Percentiles rank a stretch among this genome's conserved stretches.
phyloP scores from a whole-genome alignment of 441 rosid genomes.

The Hura crepitans region DNA sequence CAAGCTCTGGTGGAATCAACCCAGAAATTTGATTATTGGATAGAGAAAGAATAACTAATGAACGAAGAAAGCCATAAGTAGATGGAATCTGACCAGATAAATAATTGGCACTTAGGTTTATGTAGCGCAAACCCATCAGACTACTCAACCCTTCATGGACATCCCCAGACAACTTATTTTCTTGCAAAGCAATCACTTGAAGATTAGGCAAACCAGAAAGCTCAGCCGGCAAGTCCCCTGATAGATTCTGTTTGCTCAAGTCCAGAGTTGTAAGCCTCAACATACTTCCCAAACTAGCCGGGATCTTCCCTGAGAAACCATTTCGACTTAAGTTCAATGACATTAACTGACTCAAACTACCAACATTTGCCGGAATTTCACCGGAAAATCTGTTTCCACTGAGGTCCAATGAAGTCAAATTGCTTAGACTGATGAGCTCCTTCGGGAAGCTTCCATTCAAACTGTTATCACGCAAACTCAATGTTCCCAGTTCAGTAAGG shows the following conservation, averaged over 20 bases:
- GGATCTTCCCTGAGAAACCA: slow-evolving; percentile 60
- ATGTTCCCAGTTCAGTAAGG: slow-evolving; percentile 43
- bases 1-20: slow-evolving; percentile 63
- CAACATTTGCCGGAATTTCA: slow-evolving; percentile 55
- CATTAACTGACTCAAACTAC: slow-evolving; percentile 53
- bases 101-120: slow-evolving; percentile 68
- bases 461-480: slow-evolving; percentile 50
- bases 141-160: slow-evolving; percentile 93
- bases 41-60: slow-evolving; percentile 62
- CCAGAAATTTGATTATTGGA: slow-evolving; percentile 71
- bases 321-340: slow-evolving; percentile 69
- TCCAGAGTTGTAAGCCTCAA: slow-evolving; percentile 67
- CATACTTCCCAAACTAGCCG: slow-evolving; percentile 58
- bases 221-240: slow-evolving; percentile 71
- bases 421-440: slow-evolving; percentile 52
- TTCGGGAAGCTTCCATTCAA: slow-evolving; percentile 65
- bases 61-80: slow-evolving; percentile 69
- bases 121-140: slow-evolving; percentile 56
- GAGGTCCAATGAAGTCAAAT: slow-evolving; percentile 63
- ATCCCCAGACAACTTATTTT: slow-evolving; percentile 61
- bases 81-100: slow-evolving; percentile 68
- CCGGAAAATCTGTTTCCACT: slow-evolving; percentile 68
- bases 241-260: slow-evolving; percentile 80
- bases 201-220: slow-evolving; percentile 76
- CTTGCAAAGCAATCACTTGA: slow-evolving; percentile 84